Conservation (phyloP, 192 early-diverging fungal species). For the Mycoemilia scoparia region DNA sequence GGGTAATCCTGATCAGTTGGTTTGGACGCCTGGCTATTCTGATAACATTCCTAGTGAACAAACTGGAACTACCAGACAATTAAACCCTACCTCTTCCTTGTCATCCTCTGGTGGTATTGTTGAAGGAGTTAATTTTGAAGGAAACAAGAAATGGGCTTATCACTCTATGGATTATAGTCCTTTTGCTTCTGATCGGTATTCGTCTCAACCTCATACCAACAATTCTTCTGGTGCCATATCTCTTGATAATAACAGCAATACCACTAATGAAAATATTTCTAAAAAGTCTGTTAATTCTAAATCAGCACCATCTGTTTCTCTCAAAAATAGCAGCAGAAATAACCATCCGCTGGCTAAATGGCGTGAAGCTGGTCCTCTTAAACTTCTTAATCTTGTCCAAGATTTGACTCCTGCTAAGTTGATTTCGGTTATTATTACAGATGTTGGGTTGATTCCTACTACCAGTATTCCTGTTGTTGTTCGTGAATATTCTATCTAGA, state of each 20-base stretch:
- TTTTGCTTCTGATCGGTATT: slow-evolving; percentile 28
- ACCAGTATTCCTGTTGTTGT: slow-evolving; percentile 66
- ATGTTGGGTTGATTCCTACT: slow-evolving; percentile 79
- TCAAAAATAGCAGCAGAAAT: slow-evolving; percentile 5
- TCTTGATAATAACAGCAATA: slow-evolving; percentile 1
- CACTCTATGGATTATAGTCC: slow-evolving; percentile 32
- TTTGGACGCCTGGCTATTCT: slow-evolving; percentile 25
- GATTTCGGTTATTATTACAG: slow-evolving; percentile 77
- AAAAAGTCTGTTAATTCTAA: slow-evolving; percentile 11
- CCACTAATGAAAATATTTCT: slow-evolving; percentile 2
- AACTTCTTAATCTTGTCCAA: slow-evolving; percentile 77
- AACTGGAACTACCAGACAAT: too few species aligned
- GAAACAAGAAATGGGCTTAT: too few species aligned
- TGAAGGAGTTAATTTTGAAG: too few species aligned
- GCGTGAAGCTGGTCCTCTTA: slow-evolving; percentile 56
- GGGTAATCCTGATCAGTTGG: slow-evolving; percentile 73
- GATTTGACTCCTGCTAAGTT: slow-evolving; percentile 91
- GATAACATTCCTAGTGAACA: slow-evolving; percentile 22
- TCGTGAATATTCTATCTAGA: slow-evolving; percentile 31
- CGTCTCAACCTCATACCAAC: slow-evolving; percentile 24
- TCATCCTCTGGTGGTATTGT: slow-evolving; percentile 5
- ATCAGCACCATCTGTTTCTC: slow-evolving; percentile 5
- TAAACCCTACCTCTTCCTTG: slow-evolving; percentile 12
- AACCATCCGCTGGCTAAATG: slow-evolving; percentile 38
- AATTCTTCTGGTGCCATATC: slow-evolving; percentile 16